These are phyloP conservation scores for Lodderomyces oxycetoniae DNA, from an alignment of 1,139 yeast species.

Conservation along the genomic window DNA sequence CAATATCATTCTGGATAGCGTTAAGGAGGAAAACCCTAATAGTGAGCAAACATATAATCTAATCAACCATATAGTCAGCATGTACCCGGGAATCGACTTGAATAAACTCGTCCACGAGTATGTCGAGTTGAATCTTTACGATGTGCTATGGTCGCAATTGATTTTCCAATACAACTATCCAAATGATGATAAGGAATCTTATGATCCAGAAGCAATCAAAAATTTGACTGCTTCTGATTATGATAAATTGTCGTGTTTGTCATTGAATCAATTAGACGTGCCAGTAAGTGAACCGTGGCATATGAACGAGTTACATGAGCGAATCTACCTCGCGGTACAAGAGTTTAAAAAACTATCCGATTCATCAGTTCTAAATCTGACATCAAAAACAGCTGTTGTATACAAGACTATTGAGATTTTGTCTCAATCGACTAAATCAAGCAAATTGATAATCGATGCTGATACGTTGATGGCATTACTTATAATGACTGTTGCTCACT, in stretches of 20 bases:
- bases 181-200: constrained; percentile 28
- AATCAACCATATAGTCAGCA: constrained; percentile 26
- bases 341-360: constrained; percentile 50
- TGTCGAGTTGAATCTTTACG: constrained; percentile 64
- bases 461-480: constrained; percentile 74
- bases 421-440: constrained; percentile 23
- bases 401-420: constrained; percentile 51
- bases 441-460: constrained; percentile 54
- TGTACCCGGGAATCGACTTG: constrained; percentile 48
- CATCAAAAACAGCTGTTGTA: constrained; percentile 50
- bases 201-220: constrained; percentile 27
- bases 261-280: constrained; percentile 69
- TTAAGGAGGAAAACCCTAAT: constrained; percentile 32
- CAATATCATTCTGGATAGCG: constrained; percentile 38
- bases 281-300: constrained; percentile 43
- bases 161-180: constrained; percentile 31
- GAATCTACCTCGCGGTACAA: constrained; percentile 49
- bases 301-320: constrained; percentile 40
- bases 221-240: constrained; percentile 33
- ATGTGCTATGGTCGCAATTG: constrained; percentile 56
- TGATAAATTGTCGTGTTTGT: constrained; percentile 45
- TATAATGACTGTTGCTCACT: constrained; percentile 64
- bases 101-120: constrained; percentile 60
- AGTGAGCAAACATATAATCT: constrained; percentile 33
- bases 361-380: constrained; percentile 44